Base-by-base conservation (phyloP, 1,139 yeast genomes). In the Suhomyces anneliseae region DNA sequence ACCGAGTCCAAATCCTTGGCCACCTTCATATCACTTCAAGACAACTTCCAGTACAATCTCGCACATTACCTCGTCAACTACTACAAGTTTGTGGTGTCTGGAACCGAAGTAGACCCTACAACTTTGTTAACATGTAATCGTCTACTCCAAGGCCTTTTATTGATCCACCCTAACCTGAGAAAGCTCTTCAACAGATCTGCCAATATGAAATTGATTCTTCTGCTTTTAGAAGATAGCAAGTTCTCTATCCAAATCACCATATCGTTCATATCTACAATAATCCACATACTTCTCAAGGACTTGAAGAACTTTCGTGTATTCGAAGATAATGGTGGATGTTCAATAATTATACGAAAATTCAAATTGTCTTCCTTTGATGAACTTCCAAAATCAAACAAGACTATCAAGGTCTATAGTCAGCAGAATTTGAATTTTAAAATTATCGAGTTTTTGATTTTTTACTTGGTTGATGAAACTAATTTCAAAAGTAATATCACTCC, bases 401-500 rank as follows among this genome's bases (percentile, higher is more conserved):
- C 27, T 8, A 29, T 40, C n/a, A 43, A 40, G 26, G 38, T 34
- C 27, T 44, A 38, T 37, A 44, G 42, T 52, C 74, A 61, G 57
- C 81, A 79, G 52, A 72, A 69, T 37, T 67, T 81, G 11, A 78
- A 78, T 51, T 79, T 85, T 54, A 83, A 85, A 56, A 77, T 85
- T 29, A 76, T 87, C 42, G 95, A 87, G 64, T 87, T 87, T 60
- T 67, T 87, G 48, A 78, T 87, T 49, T 85, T 87, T 59, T 87
- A 87, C 58, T 65, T 87, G 49, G 75, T 82, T 7, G 92, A 90
- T n/a, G 95, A 87, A 62, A 66, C 76, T 3, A 65, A 56, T 14
- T 54, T 57, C 27, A 60, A 58, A 8, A 48, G 54, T 26, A 49
- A 45, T 19, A 60, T 51, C 53, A 67, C 44, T 36, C 50, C 40